phyloP scores from a whole-genome alignment of 192 early-diverging fungal genomes.

The Pilobolus umbonatus region DNA sequence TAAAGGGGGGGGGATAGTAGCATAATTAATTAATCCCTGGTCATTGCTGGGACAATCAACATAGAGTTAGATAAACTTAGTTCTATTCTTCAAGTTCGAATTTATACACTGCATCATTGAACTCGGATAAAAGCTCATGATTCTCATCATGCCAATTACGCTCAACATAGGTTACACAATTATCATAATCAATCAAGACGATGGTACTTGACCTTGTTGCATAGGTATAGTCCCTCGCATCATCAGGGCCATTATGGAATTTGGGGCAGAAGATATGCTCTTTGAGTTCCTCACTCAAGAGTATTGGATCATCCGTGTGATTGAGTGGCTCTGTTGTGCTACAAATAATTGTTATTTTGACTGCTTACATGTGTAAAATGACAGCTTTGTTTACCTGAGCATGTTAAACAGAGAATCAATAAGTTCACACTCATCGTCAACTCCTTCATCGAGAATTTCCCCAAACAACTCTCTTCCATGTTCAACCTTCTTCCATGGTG shows the following conservation, averaged over 20 bases:
- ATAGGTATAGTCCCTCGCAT: constrained; percentile 1
- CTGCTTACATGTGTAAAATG: background rate
- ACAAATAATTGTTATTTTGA: background rate
- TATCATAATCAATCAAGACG: constrained; percentile 37
- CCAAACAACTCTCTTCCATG: constrained; percentile 27
- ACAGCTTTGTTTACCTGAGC: constrained; percentile 22
- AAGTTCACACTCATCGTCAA: constrained; percentile 15
- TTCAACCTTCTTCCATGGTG: constrained; percentile 43
- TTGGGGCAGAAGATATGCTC: constrained; percentile 22
- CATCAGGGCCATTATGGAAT: background rate
- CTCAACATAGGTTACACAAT: constrained; percentile 33
- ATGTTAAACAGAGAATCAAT: constrained; percentile 31
- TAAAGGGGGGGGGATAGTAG: too few relatives aligned
- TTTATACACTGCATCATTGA: background rate
- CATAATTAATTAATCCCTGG: too few relatives aligned
- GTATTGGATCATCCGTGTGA: background rate
- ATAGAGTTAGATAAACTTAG: too few relatives aligned
- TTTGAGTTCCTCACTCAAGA: constrained; percentile 9
- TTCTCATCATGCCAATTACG: constrained; percentile 10
- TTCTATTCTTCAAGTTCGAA: too few relatives aligned
- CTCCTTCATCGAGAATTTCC: constrained; percentile 17
- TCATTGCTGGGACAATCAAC: too few relatives aligned
- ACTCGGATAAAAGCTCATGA: background rate
- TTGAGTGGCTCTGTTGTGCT: background rate
- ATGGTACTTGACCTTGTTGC: constrained; percentile 38